Base-by-base conservation (phyloP, 768 basidiomycete genomes). In the Leucosporidium creatinivorum region DNA sequence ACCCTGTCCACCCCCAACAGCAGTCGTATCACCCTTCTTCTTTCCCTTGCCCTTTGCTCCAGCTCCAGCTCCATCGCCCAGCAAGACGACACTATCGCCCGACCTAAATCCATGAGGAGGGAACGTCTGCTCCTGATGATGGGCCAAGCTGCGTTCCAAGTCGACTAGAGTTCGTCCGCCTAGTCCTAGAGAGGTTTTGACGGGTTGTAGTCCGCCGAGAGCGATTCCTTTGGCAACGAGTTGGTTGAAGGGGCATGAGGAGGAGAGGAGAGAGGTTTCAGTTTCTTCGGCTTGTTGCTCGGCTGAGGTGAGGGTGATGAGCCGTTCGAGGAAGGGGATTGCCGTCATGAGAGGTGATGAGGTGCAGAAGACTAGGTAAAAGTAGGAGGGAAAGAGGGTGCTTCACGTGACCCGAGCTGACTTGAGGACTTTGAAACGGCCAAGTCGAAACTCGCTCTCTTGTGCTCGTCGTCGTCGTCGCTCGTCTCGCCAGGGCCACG, bases 151-250 rank as follows among this genome's bases (percentile, higher is more conserved):
- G 63, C 91, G 81, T 76, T 91, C 87, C 9, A 98, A 81, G 77
- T 94, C 91, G 64, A 97, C 84, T 66, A 97, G 80, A 56, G 86
- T 93, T 81, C 93, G 93, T 31, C 93, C 93, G 31, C 92, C 93
- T 6, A 97, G 82, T 4, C 93, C 94, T 23, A 96, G 83, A 60
- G 84, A 86, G n/a, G 92, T 81, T 30, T 83, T 82, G 1, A 84
- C 82, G 2, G 91, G 79, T 2, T 89, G 85, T 7, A 97, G 81
- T 55, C 87, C 87, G 33, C 83, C 84, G 1, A 96, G 77, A 0
- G 90, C 86, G 17, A 98, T 81, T 4, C 93, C 93, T 66, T 88
- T 87, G 71, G 89, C 86, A 77, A 94, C 91, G 23, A 98, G 82
- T 15, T 93, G 80, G 70, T 86, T 89, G 1, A 87, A 87, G 2